Evolutionary conservation across 495 filamentous ascomycete genomes (phyloP), one percentile per base, ranked within the genome.

Genomic region (Aspergillus incahuasiensis): DNA sequence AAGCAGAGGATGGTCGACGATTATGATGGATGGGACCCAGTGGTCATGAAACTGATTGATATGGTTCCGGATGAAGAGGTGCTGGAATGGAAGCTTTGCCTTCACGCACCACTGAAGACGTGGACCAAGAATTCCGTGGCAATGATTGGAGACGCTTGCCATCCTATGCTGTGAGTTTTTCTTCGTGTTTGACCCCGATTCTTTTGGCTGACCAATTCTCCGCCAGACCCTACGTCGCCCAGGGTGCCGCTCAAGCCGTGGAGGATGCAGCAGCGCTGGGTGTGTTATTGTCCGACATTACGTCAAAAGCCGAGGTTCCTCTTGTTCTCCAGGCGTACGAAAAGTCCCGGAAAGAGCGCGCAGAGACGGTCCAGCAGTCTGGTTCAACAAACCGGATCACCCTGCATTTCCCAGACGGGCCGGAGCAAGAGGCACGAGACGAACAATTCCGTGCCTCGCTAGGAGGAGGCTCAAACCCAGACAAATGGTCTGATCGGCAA

Each of bases 141-240:
- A 7, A 63, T 89, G 40, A 74, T 89, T 19, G 86, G 86, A 20
- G 86, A 88, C 62, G 80, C 86, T 6, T 85, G 83, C 46, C 86
- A 89, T 58, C 84, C 86, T 4, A 87, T 84, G 62, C 76, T 88
- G 52, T 74, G 54, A 53, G 71, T 64, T 12, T 35, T 35, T 15
- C 11, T 24, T 41, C 20, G 35, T 3, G 35, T 3, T 5, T 13
- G 13, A 16, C 8, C 6, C 7, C 15, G 16, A 28, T 39, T 7
- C 41, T 39, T 5, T 35, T 19, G 28, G 24, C 20, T 49, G 30
- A 43, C 39, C 28, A 15, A 9, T 20, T 50, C 7, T 21, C 21
- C 2, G 24, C 24, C 54, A 76, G 73, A 3, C 74, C 74, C 0
- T 75, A 76, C 25, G 58, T 75, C 46, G 77, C 72, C 11, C 79